Evolutionary conservation across 2,329 filamentous ascomycete species (phyloP).

Genomic region (Exophiala sideris): DNA sequence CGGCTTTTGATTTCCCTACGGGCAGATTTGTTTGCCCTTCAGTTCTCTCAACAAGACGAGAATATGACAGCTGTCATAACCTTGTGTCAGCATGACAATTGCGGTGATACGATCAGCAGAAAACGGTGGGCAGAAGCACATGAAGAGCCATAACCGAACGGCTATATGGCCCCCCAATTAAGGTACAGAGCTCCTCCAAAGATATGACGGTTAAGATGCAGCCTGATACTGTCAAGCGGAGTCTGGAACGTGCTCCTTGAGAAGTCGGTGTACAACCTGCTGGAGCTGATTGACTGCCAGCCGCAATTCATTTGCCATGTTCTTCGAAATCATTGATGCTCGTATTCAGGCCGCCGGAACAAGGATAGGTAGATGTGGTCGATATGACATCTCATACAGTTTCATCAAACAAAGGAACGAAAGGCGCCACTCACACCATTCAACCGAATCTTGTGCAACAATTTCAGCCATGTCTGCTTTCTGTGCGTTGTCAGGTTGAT

Average conservation of each 20-base stretch:
- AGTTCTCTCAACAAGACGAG: too few relatives aligned
- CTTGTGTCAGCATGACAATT: too few relatives aligned
- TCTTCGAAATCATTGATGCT: constrained; percentile 1
- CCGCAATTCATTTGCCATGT: background rate
- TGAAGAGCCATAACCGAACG: background rate
- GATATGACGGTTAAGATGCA: constrained; percentile 4
- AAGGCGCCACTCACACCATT: constrained; percentile 3
- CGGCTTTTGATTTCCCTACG: too few relatives aligned
- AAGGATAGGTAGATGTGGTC: background rate
- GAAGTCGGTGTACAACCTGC: constrained; percentile 15
- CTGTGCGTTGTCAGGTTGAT: background rate
- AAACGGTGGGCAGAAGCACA: constrained; percentile 10
- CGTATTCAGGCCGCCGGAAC: constrained; percentile 1
- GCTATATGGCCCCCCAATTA: too few relatives aligned
- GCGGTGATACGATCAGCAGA: constrained; percentile 6
- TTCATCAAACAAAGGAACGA: constrained; percentile 17
- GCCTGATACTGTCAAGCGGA: constrained; percentile 3
- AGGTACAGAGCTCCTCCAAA: background rate
- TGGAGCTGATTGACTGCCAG: background rate
- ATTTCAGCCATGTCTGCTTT: constrained; percentile 1
- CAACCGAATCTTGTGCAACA: constrained; percentile 16
- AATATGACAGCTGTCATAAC: too few relatives aligned
- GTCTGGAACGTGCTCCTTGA: constrained; percentile 7
- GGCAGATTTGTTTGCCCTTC: too few relatives aligned
- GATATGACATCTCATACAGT: constrained; percentile 4